A percentile compares a stretch with the other conserved stretches of the same genome.
Evolutionary conservation across 2,329 filamentous ascomycete genomes (phyloP).

Genomic region (Scorias spongiosa): DNA sequence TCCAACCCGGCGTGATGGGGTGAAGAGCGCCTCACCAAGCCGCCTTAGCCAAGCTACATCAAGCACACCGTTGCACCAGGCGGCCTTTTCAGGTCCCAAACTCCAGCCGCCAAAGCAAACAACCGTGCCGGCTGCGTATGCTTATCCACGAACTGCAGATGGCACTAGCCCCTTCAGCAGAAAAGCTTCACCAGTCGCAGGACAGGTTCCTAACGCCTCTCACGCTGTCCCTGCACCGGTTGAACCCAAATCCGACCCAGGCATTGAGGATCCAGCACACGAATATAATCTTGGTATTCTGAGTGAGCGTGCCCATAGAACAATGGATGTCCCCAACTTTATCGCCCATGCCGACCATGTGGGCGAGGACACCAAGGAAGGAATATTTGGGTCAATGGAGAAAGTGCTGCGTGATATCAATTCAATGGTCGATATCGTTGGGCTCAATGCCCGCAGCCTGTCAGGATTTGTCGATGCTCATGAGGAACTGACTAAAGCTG

Average conservation of each 20-base stretch:
- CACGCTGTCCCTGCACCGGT: background rate
- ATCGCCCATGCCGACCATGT: slow-evolving; percentile 39
- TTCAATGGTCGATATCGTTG: slow-evolving; percentile 86
- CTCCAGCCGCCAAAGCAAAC: background rate
- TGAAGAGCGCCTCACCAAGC: background rate
- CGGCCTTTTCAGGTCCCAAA: background rate
- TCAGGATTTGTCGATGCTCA: slow-evolving; percentile 51
- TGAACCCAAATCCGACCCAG: background rate
- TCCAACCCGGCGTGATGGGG: background rate
- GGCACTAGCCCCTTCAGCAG: background rate
- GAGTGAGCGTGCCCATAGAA: slow-evolving; percentile 35
- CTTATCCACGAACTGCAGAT: background rate
- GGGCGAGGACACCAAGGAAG: slow-evolving; percentile 24
- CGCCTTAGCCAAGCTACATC: background rate
- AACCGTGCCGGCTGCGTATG: background rate
- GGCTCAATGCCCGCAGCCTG: slow-evolving; percentile 62
- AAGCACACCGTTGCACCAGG: background rate
- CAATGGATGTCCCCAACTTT: slow-evolving; percentile 50
- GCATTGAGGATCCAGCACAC: background rate
- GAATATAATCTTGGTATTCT: background rate
- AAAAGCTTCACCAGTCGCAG: background rate
- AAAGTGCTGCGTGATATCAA: slow-evolving; percentile 62
- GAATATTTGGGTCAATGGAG: slow-evolving; percentile 33
- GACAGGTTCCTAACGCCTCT: background rate
- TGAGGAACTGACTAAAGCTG: slow-evolving; percentile 34